Evolutionary conservation across 257 asterid species (phyloP), one percentile per base, ranked within the genome.

Genomic region (Avicennia marina): DNA sequence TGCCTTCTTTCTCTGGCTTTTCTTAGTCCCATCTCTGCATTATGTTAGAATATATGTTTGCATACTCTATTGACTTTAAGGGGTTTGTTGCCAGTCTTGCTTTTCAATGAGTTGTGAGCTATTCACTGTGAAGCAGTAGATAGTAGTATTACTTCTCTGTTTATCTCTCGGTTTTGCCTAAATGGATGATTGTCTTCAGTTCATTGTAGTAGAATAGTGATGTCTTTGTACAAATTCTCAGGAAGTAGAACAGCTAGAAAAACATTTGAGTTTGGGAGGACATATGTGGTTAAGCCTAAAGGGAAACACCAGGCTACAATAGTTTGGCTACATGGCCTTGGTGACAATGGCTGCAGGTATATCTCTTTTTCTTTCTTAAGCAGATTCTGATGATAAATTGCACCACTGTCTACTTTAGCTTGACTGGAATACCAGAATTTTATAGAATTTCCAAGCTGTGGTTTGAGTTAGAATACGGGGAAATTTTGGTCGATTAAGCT

Each of bases 281-380:
- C 96, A 70, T 78, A 84, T 72, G 96, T 85, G 12, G 93, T 87
- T 57, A 72, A 81, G 80, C 93, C 96, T 26, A 84, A 67, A 80
- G 95, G 96, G 63, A 78, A 47, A 66, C 96, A 88, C 58, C 84
- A 82, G 67, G 96, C 95, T 31, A 88, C 96, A 2, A 80, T 85
- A 29, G 86, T 88, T 69, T 88, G 96, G 96, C 78, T 88, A 27
- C 96, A 88, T 60, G 96, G 86, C 53, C 77, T 85, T 42, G 95
- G 96, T 59, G 95, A 85, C 70, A 82, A 78, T 21, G 95, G 96
- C 34, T 76, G 83, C 6, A 88, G 93, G 96, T 88, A 88, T 29
- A 29, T 29, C 33, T 47, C 58, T 60, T 40, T 52, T 11, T 9
- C 24, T 32, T 4, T 29, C 7, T 29, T 29, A n/a, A n/a, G n/a